Conservation (phyloP, 2,329 filamentous ascomycete genomes). For the Paramyrothecium roridum region DNA sequence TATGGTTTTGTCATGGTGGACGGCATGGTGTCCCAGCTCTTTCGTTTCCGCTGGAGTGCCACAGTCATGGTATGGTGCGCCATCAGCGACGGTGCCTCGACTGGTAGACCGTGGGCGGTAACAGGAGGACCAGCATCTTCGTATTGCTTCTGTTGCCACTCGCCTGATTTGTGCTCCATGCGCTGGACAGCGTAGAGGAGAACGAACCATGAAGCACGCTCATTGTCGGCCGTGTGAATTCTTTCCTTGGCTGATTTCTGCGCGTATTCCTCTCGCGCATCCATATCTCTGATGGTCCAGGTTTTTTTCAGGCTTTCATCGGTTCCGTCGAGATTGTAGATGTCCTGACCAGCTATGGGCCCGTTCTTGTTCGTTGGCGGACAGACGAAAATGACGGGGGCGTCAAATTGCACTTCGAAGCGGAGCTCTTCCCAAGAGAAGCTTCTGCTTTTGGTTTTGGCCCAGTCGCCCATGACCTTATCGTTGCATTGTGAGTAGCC, state of each 20-base stretch:
- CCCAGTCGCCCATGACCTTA: conserved; percentile 46
- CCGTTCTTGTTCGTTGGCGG: conserved; percentile 36
- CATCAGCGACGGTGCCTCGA: conserved; percentile 17
- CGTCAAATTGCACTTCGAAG: conserved; percentile 46
- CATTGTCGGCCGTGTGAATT: conserved; percentile 54
- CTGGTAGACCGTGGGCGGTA: conserved; percentile 12
- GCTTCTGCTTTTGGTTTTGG: conserved; percentile 32
- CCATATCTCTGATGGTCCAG: conserved; percentile 25
- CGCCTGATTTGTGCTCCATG: conserved; percentile 45
- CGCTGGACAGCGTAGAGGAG: conserved; percentile 46
- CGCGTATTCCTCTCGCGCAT: conserved; percentile 20
- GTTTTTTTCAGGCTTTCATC: conserved; percentile 30
- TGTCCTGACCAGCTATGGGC: conserved; percentile 23
- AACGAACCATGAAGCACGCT: conserved; percentile 51
- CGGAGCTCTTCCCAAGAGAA: conserved; percentile 42
- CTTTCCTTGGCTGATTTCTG: conserved; percentile 23
- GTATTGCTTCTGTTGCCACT: conserved; percentile 40
- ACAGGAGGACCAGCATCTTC: conserved; percentile 15
- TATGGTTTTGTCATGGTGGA: conserved; percentile 43
- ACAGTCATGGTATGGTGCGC: conserved; percentile 38
- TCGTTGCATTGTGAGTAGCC: conserved; percentile 46
- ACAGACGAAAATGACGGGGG: conserved; percentile 49
- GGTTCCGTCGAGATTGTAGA: conserved; percentile 36
- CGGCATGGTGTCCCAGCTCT: conserved; percentile 52
- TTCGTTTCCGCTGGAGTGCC: conserved; percentile 43